A percentile compares a stretch with the other conserved stretches of the same genome.
Conservation (phyloP, 192 early-diverging fungal genomes). For the Linnemannia hyalina region DNA sequence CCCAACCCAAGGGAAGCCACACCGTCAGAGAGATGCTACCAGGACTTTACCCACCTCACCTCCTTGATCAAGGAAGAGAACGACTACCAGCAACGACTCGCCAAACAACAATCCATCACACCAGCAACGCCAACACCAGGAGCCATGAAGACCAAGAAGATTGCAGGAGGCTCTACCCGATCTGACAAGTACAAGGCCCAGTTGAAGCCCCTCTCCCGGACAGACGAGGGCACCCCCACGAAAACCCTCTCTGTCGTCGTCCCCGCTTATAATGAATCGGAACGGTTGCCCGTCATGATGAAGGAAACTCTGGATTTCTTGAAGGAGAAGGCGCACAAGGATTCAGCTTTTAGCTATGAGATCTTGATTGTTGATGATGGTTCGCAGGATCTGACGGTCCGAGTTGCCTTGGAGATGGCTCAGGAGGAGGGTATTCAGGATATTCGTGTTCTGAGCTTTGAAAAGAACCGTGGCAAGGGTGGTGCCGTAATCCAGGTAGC, state of each 20-base stretch:
- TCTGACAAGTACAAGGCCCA: conserved; percentile 67
- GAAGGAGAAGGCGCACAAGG: conserved; percentile 49
- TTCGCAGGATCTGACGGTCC: conserved; percentile 80
- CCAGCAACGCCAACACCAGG: background rate
- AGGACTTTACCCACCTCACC: conserved; percentile 42
- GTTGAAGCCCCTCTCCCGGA: conserved; percentile 56
- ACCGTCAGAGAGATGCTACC: conserved; percentile 42
- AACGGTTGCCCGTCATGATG: conserved; percentile 88
- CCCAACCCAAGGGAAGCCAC: conserved; percentile 36
- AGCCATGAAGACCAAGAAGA: conserved; percentile 12
- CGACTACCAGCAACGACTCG: conserved; percentile 25
- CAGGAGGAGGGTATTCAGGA: conserved; percentile 67
- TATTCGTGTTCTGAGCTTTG: conserved; percentile 80
- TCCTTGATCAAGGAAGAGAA: conserved; percentile 49
- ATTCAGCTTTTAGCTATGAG: conserved; percentile 78
- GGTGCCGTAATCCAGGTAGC: conserved; percentile 90
- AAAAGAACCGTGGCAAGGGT: conserved; percentile 93
- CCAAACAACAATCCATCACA: background rate
- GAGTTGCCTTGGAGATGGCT: conserved; percentile 77
- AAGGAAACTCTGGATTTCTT: conserved; percentile 82
- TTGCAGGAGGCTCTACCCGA: conserved; percentile 61
- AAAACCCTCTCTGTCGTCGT: conserved; percentile 81
- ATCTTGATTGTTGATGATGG: conserved; percentile 96
- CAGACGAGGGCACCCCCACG: conserved; percentile 62
- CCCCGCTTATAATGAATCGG: conserved; percentile 92